Evolutionary conservation across 371 early-diverging fungal species (phyloP).

Genomic region (Mucor irregularis): DNA sequence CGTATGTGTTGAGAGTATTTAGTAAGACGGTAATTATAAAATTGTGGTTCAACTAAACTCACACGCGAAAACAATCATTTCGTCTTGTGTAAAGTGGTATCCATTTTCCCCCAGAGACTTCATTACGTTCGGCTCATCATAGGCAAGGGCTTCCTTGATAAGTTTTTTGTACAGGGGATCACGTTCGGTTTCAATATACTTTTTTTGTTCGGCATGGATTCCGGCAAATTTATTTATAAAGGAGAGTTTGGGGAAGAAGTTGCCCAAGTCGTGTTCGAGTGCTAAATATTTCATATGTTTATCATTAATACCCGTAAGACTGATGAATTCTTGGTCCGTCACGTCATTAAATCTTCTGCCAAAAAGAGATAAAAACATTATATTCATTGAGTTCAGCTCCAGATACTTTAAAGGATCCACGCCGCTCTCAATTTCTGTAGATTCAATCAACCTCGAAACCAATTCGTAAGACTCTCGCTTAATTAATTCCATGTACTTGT

Average conservation of each 20-base stretch:
- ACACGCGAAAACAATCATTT: constrained; percentile 3
- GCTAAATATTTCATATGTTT: neutral
- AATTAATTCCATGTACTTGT: constrained; percentile 1
- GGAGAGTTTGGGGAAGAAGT: constrained; percentile 1
- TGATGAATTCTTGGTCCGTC: constrained; percentile 3
- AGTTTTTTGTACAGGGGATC: constrained; percentile 1
- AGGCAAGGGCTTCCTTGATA: constrained; percentile 1
- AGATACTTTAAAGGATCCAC: neutral
- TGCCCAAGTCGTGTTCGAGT: constrained; percentile 3
- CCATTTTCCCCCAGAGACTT: constrained; percentile 5
- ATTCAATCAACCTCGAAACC: neutral
- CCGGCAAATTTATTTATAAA: constrained; percentile 6
- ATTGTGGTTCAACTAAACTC: too few species aligned
- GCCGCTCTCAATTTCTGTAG: neutral
- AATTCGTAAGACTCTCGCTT: neutral
- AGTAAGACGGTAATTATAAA: too few species aligned
- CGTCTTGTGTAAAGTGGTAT: neutral
- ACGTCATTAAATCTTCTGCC: neutral
- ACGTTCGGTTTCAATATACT: neutral
- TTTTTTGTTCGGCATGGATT: neutral
- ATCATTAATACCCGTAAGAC: neutral
- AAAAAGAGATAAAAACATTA: neutral
- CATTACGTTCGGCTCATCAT: constrained; percentile 5
- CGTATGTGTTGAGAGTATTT: too few species aligned
- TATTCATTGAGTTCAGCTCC: constrained; percentile 7